A percentile compares a stretch with the other conserved stretches of the same genome.
These are phyloP conservation scores for Testicularia cyperi DNA, from an alignment of 1,284 basidiomycete genomes.

Conservation along the genomic window DNA sequence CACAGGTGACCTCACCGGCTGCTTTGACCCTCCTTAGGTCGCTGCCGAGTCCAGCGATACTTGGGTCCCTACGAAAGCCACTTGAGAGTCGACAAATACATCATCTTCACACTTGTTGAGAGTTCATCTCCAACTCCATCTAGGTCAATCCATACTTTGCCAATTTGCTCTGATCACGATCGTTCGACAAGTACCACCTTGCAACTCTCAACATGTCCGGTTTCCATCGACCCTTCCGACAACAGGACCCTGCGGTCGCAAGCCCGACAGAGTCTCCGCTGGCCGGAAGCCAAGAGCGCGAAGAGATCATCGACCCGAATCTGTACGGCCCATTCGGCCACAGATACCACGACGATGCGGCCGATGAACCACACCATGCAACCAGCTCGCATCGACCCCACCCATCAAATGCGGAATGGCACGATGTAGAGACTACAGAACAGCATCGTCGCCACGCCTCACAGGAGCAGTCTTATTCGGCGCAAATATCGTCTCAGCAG, in stretches of 20 bases:
- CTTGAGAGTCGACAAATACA: no score
- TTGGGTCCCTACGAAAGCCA: no score
- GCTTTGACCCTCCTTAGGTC: no score
- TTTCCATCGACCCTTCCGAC: constrained; percentile 14
- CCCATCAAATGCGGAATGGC: no score
- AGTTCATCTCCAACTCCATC: no score
- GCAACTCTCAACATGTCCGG: constrained; percentile 20
- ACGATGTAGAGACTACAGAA: constrained; percentile 21
- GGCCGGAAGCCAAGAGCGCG: constrained; percentile 2
- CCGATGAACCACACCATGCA: neutral
- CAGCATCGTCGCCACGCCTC: constrained; percentile 9
- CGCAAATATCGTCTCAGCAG: neutral
- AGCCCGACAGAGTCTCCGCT: neutral
- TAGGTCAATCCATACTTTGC: no score
- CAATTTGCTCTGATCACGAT: no score
- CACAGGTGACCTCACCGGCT: no score
- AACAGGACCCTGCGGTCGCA: neutral
- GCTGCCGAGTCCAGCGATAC: no score
- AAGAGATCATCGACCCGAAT: constrained; percentile 31
- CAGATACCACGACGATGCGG: constrained; percentile 6
- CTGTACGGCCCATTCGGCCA: constrained; percentile 34
- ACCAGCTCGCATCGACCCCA: constrained; percentile 1
- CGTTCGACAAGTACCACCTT: no score
- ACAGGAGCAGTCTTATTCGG: no score
- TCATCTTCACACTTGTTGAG: no score